phyloP scores from a whole-genome alignment of 2,329 filamentous ascomycete genomes.

The Verticillium alfalfae region DNA sequence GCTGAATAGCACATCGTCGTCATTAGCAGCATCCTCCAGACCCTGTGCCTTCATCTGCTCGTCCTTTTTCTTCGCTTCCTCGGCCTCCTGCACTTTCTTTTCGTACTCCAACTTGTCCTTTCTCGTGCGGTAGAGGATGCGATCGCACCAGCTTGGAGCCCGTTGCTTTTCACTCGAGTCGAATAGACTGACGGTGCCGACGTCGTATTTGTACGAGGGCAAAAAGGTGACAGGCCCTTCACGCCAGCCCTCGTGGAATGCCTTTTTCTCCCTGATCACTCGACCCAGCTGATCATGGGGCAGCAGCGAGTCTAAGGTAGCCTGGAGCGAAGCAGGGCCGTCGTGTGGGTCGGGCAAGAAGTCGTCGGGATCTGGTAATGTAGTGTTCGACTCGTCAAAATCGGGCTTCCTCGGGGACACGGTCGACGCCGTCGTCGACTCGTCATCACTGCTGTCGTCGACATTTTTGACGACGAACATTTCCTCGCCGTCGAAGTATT shows the following conservation, averaged over 20 bases:
- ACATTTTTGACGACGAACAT: conserved; percentile 19
- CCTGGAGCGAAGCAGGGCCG: conserved; percentile 82
- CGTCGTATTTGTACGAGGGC: conserved; percentile 96
- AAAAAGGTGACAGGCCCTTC: conserved; percentile 86
- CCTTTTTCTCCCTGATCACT: conserved; percentile 68
- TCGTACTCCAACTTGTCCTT: conserved; percentile 64
- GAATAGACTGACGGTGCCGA: conserved; percentile 87
- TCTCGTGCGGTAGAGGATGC: conserved; percentile 79
- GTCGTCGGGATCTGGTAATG: conserved; percentile 59
- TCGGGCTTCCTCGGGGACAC: not conserved
- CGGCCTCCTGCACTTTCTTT: conserved; percentile 55
- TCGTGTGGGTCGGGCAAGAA: conserved; percentile 62
- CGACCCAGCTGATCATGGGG: conserved; percentile 82
- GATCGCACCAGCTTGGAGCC: conserved; percentile 94
- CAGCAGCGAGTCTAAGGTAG: conserved; percentile 79
- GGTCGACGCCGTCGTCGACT: conserved; percentile 17
- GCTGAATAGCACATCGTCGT: conserved; percentile 81
- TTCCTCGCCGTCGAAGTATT: conserved; percentile 37
- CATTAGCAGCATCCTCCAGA: conserved; percentile 65
- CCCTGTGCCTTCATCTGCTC: conserved; percentile 81
- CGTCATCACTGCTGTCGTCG: conserved; percentile 41
- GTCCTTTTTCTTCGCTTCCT: conserved; percentile 65
- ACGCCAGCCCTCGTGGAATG: conserved; percentile 86
- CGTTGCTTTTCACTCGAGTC: conserved; percentile 94
- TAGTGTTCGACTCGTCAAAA: conserved; percentile 31